A percentile compares a stretch with the other conserved stretches of the same genome.
Conservation (phyloP, 306 rosid species). For the Malus orientalis region DNA sequence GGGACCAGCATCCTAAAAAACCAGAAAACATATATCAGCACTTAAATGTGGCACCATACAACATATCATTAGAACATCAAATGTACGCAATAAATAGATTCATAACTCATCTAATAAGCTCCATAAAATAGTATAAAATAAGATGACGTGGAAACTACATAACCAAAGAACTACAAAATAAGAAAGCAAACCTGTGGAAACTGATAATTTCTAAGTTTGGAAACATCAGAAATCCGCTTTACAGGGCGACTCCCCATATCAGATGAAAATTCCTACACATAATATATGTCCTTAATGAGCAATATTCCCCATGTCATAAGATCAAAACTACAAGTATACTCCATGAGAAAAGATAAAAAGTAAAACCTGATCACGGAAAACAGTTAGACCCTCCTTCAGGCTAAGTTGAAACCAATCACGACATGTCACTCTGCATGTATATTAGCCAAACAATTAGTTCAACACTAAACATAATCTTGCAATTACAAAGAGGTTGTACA, state of each 20-base stretch:
- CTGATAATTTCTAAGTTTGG: slow-evolving; percentile 83
- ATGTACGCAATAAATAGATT: not conserved
- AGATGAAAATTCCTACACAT: slow-evolving; percentile 84
- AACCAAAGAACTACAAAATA: not conserved
- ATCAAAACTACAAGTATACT: not conserved
- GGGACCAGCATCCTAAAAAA: slow-evolving; percentile 90
- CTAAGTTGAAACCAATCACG: slow-evolving; percentile 99
- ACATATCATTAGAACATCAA: not conserved
- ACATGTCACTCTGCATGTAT: slow-evolving; percentile 78
- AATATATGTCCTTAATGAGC: slow-evolving; percentile 3
- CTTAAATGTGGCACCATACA: not conserved
- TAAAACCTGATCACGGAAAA: slow-evolving; percentile 88
- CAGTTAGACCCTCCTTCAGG: slow-evolving; percentile 96
- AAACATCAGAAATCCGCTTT: slow-evolving; percentile 79
- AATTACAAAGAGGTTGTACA: not conserved
- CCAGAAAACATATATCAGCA: slow-evolving; percentile 7
- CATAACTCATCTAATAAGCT: not conserved
- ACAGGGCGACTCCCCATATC: slow-evolving; percentile 97
- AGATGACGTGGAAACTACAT: not conserved
- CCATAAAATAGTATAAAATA: not conserved
- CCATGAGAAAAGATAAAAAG: slow-evolving; percentile 5
- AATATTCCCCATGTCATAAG: not conserved
- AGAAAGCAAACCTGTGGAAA: slow-evolving; percentile 78
- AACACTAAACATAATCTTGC: slow-evolving; percentile 1
- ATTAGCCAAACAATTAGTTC: slow-evolving; percentile 21